Conservation (phyloP, 169 alveolate genomes). For the Ichthyophthirius multifiliis region DNA sequence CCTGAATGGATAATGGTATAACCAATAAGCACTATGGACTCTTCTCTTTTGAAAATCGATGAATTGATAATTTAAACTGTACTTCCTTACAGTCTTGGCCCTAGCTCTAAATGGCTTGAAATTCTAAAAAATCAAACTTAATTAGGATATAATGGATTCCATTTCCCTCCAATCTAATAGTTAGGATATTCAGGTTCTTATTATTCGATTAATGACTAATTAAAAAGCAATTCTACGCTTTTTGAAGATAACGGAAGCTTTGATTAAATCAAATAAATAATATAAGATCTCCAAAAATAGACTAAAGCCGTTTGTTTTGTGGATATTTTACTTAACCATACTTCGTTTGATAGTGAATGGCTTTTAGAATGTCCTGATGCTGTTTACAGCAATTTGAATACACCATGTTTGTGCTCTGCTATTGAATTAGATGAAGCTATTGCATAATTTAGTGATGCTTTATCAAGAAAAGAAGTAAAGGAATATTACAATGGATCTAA, state of each 20-base stretch:
- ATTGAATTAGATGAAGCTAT: conserved; percentile 80
- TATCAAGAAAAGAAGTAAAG: conserved; percentile 24
- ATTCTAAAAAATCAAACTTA: conserved; percentile 61
- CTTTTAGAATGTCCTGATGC: conserved; percentile 86
- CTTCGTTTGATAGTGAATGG: conserved; percentile 89
- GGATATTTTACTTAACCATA: conserved; percentile 92
- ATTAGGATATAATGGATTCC: conserved; percentile 87
- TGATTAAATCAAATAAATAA: conserved; percentile 48
- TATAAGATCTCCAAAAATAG: conserved; percentile 61
- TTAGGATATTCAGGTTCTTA: conserved; percentile 74
- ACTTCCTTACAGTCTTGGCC: conserved; percentile 87
- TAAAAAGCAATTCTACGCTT: conserved; percentile 42
- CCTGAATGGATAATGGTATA: not conserved
- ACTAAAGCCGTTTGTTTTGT: conserved; percentile 82
- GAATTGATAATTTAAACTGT: conserved; percentile 74
- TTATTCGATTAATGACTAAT: conserved; percentile 74
- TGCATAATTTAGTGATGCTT: conserved; percentile 70
- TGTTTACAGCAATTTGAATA: conserved; percentile 77
- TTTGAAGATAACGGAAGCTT: conserved; percentile 44
- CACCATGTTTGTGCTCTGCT: conserved; percentile 88
- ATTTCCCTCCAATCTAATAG: conserved; percentile 81
- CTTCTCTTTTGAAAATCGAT: not conserved
- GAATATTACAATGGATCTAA: conserved; percentile 10
- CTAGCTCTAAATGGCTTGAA: conserved; percentile 72
- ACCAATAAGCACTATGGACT: not conserved